Percentiles rank a stretch among this genome's conserved stretches.
These are phyloP conservation scores for Ophiostoma sp. DNA, from an alignment of 2,329 filamentous ascomycete species.

Conservation along the genomic window DNA sequence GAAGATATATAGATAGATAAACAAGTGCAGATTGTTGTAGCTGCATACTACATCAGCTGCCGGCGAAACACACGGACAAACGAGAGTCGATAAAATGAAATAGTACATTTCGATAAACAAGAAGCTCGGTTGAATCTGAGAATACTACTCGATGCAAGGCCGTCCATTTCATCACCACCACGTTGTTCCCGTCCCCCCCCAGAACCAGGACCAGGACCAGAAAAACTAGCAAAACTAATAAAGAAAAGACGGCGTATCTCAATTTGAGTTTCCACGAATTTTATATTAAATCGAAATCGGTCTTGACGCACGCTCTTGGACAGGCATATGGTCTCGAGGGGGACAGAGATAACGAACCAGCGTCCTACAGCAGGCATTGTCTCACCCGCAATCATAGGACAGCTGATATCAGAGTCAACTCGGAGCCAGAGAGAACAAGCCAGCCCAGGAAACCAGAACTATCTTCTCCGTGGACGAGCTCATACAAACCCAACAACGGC, in stretches of 20 bases:
- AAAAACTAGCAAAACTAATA: too few species aligned
- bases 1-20: neutral
- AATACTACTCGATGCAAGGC: neutral
- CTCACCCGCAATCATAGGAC: neutral
- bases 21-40: neutral
- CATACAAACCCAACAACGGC: neutral
- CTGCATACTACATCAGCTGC: neutral
- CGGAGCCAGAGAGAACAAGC: neutral
- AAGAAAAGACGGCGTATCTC: neutral
- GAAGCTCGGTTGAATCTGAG: neutral
- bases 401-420: neutral
- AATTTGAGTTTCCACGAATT: too few species aligned
- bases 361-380: neutral
- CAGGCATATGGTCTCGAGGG: neutral
- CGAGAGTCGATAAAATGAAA: neutral
- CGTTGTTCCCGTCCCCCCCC: neutral
- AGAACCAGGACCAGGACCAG: neutral
- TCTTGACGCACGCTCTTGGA: neutral
- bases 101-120: neutral
- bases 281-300: too few species aligned
- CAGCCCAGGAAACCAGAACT: neutral
- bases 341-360: neutral
- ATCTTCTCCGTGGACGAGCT: neutral
- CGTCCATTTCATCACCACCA: slow-evolving; percentile 3
- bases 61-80: slow-evolving; percentile 8